Conservation (phyloP, 2,329 filamentous ascomycete genomes). For the Coleophoma cylindrospora region DNA sequence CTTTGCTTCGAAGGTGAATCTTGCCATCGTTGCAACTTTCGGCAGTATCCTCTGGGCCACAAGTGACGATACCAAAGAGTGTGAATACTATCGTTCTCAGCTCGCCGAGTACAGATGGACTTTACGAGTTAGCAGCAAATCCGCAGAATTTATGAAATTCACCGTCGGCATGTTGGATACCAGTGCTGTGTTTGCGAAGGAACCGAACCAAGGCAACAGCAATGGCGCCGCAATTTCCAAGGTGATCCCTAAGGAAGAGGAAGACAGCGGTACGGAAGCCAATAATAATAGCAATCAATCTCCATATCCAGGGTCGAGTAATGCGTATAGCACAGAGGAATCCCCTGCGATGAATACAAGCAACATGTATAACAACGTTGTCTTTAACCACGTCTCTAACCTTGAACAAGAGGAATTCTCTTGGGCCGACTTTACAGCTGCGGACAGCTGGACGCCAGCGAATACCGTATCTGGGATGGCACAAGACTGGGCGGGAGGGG, state of each 20-base stretch:
- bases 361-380: background rate
- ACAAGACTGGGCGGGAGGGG: constrained; percentile 3
- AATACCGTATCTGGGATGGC: constrained; percentile 13
- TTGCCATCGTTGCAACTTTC: constrained; percentile 36
- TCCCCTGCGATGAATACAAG: background rate
- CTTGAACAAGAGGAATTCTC: background rate
- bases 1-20: constrained; percentile 35
- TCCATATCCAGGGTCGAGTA: background rate
- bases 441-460: background rate
- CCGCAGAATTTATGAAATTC: constrained; percentile 23
- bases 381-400: background rate
- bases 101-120: constrained; percentile 21
- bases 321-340: background rate
- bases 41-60: constrained; percentile 30
- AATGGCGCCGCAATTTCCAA: constrained; percentile 3
- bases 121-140: constrained; percentile 19
- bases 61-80: constrained; percentile 14
- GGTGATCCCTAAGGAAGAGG: constrained; percentile 1
- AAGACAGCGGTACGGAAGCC: background rate
- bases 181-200: constrained; percentile 18
- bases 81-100: constrained; percentile 18
- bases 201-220: constrained; percentile 6
- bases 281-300: constrained; percentile 4
- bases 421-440: background rate
- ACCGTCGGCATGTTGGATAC: constrained; percentile 20